Evolutionary conservation across 805 yeast genomes (phyloP), one percentile per base, ranked within the genome.

Genomic region (Yarrowia keelungensis): DNA sequence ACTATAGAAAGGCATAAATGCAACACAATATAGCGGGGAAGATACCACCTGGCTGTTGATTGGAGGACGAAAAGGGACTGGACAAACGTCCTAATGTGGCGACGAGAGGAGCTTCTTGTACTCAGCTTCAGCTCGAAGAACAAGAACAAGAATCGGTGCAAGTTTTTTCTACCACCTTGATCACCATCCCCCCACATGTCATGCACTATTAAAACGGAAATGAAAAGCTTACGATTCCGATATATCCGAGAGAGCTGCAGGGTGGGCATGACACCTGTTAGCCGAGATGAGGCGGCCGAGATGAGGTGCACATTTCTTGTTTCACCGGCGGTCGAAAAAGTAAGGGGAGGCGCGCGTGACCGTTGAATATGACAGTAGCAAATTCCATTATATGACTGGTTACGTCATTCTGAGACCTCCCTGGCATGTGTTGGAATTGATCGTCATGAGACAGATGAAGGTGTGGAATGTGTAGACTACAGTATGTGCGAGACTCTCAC

Each of bases 221-320:
- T 49, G 53, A 49, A 47, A 46, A 49, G 39, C 38, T 49, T 49
- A 38, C 15, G 16, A 10, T 3, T 8, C 53, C 53, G 53, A 15
- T 32, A 49, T 32, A 19, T 49, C 53, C 53, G 53, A 26, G 35
- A 9, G 22, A 7, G 11, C 53, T 49, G 53, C 53, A 49, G 53
- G 53, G 53, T 32, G 53, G 53, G 39, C 53, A 49, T 49, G 38
- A 49, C 53, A 32, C 19, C 53, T 49, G 38, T 32, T 49, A 15
- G 53, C 53, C 39, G 53, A 32, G 53, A 49, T 49, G 53, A 49
- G 51, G 32, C 49, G 49, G 8, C 32, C n/a, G 16, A 26, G 51
- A 47, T 7, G 36, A 22, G 50, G 35, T 46, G 15, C 15, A 46
- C 50, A 19, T 46, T 46, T 19, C 50, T 46, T 46, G 32, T 46